phyloP scores from a whole-genome alignment of 2,329 filamentous ascomycete genomes.

The Elsinoe arachidis region DNA sequence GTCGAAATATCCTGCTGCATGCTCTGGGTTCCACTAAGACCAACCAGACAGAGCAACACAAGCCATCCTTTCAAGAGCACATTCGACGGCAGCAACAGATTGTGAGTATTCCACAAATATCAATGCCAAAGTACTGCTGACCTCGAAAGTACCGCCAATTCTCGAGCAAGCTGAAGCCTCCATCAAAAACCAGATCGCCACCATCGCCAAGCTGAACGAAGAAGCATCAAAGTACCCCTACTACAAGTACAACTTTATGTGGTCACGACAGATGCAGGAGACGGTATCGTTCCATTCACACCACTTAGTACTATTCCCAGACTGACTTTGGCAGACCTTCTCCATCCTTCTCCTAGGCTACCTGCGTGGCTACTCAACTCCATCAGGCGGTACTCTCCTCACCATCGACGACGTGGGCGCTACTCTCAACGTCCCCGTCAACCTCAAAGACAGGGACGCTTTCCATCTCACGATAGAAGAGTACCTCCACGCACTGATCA shows the following conservation, averaged over 20 bases:
- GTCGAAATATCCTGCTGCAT: slow-evolving; percentile 28
- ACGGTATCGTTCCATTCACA: slow-evolving; percentile 48
- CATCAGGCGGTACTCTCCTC: slow-evolving; percentile 52
- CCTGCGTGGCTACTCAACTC: slow-evolving; percentile 59
- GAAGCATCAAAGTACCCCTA: slow-evolving; percentile 83
- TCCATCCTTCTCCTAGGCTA: slow-evolving; percentile 59
- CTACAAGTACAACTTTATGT: slow-evolving; percentile 93
- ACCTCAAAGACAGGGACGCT: slow-evolving; percentile 77
- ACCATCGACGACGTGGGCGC: slow-evolving; percentile 81
- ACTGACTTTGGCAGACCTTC: slow-evolving; percentile 27
- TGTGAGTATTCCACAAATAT: slow-evolving; percentile 37
- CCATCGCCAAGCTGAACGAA: slow-evolving; percentile 59
- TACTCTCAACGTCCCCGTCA: slow-evolving; percentile 75
- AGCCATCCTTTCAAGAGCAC: slow-evolving; percentile 76
- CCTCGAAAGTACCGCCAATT: slow-evolving; percentile 52
- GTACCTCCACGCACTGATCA: slow-evolving; percentile 81
- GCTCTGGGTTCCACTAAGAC: slow-evolving; percentile 4
- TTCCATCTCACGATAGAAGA: slow-evolving; percentile 98
- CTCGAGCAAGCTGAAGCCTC: slow-evolving; percentile 60
- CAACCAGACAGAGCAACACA: slow-evolving; percentile 61
- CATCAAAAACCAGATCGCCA: slow-evolving; percentile 63
- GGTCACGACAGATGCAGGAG: slow-evolving; percentile 77
- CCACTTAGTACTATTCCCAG: background rate
- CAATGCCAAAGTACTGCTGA: background rate
- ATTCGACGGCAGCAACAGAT: slow-evolving; percentile 66